These are phyloP conservation scores for Wolfiporia cocos DNA, from an alignment of 1,284 basidiomycete species.

Conservation along the genomic window DNA sequence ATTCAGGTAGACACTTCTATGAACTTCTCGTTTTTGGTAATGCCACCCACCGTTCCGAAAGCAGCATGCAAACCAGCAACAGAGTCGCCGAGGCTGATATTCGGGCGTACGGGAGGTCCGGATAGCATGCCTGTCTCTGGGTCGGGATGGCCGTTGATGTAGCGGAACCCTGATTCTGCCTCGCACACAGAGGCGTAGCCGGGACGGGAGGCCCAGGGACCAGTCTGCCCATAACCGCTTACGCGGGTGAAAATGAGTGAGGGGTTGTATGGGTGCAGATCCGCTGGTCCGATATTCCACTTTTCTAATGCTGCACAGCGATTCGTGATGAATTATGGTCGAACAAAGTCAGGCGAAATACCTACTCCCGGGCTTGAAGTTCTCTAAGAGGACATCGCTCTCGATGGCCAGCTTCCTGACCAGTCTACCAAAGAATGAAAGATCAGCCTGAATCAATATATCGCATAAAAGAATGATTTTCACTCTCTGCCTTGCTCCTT, in stretches of 20 bases:
- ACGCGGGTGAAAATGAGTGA: conserved; percentile 67
- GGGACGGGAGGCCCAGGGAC: conserved; percentile 62
- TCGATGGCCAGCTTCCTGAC: conserved; percentile 55
- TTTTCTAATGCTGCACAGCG: conserved; percentile 50
- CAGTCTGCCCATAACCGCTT: conserved; percentile 69
- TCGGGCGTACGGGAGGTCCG: conserved; percentile 62
- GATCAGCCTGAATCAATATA: not conserved
- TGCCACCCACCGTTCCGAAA: conserved; percentile 53
- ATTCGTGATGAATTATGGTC: conserved; percentile 1
- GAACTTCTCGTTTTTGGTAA: too few relatives aligned
- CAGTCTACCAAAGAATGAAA: conserved; percentile 32
- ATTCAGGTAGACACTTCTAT: not conserved
- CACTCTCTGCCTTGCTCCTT: conserved; percentile 58
- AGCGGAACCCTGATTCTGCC: conserved; percentile 67
- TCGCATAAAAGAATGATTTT: conserved; percentile 15
- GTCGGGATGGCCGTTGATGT: conserved; percentile 62
- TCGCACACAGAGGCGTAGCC: conserved; percentile 72
- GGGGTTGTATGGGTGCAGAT: conserved; percentile 51
- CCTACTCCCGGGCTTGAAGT: conserved; percentile 71
- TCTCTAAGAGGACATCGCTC: conserved; percentile 62
- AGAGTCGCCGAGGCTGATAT: conserved; percentile 66
- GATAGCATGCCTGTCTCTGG: conserved; percentile 41
- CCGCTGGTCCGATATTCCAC: conserved; percentile 55
- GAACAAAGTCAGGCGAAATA: conserved; percentile 1
- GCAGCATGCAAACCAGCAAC: conserved; percentile 67